A percentile compares a stretch with the other conserved stretches of the same genome.
phyloP scores from a whole-genome alignment of 257 asterid genomes.

The Scutellaria galericulata region DNA sequence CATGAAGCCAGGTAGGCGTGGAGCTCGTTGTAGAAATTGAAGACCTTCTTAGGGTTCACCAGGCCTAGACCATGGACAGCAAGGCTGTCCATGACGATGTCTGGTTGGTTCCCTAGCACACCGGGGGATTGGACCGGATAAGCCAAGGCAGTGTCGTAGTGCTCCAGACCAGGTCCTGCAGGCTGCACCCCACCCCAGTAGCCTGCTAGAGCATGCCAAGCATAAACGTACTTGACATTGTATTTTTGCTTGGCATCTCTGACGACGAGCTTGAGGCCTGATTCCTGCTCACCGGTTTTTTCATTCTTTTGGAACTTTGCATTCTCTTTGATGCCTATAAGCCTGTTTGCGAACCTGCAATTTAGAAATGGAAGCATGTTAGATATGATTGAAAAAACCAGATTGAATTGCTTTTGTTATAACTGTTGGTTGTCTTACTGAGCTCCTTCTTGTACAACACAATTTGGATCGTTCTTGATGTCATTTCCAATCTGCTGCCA shows the following conservation, averaged over 20 bases:
- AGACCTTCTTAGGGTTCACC: constrained; percentile 87
- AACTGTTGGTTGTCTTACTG: constrained; percentile 46
- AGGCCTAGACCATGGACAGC: constrained; percentile 93
- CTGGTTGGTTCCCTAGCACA: constrained; percentile 91
- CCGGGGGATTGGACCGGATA: constrained; percentile 96
- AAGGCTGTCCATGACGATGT: constrained; percentile 93
- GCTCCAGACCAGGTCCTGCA: constrained; percentile 83
- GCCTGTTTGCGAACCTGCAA: constrained; percentile 84
- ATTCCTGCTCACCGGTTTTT: constrained; percentile 43
- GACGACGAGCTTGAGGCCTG: constrained; percentile 81
- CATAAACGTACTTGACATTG: constrained; percentile 77
- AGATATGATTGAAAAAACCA: neutral
- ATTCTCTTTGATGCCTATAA: constrained; percentile 85
- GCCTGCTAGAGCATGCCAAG: constrained; percentile 97
- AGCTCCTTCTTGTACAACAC: constrained; percentile 94
- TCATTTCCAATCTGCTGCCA: constrained; percentile 97
- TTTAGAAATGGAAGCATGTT: constrained; percentile 14
- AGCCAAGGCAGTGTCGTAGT: constrained; percentile 80
- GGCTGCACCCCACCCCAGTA: constrained; percentile 99
- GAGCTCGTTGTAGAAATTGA: constrained; percentile 90
- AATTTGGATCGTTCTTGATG: constrained; percentile 53
- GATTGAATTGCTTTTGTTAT: neutral
- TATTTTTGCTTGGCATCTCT: constrained; percentile 64
- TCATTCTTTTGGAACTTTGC: constrained; percentile 71
- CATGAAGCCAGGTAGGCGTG: constrained; percentile 92